Evolutionary conservation across 2,329 filamentous ascomycete species (phyloP), one percentile per base, ranked within the genome.

Genomic region (Canariomyces notabilis): DNA sequence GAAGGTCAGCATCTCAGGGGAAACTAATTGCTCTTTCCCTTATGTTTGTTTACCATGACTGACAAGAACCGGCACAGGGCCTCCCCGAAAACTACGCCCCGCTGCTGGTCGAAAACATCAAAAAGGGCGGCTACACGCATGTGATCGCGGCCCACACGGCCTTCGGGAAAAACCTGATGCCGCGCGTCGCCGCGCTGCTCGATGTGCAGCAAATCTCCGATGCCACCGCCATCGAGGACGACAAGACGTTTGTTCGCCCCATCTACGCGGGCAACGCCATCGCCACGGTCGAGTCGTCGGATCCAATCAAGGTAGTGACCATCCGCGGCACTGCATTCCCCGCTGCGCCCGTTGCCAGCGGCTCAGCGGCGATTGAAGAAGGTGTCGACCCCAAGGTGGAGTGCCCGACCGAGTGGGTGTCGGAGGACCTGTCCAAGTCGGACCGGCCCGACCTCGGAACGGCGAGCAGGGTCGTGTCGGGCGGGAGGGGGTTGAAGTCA

Each of bases 191-290:
- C 16, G 93, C 93, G 16, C 73, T 98, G 46, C 76, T 98, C 49
- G 93, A 98, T 66, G 82, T 85, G 29, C 90, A 96, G 70, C 90
- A 95, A 64, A 82, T 98, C 51, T 95, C 90, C 36, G 93, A 98
- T 65, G 87, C 97, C 57, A 96, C 83, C 15, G 76, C 70, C 1
- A 85, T 98, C 62, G 82, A 96, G 68, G 80, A 80, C 67, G 90
- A 95, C 67, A 90, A 91, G 66, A 96, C 89, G 11, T 98, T 98
- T 61, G 85, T 96, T 45, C 86, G 93, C 47, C 91, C 93, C 21
- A 96, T 98, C 62, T 98, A 98, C 67, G 93, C 93, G 48, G 93
- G 93, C 45, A 98, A 98, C 64, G 93, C 91, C 38, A 95, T 98
- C 62, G 81, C 94, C 29, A 98, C 93, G 8, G 90, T 98, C 49